Conservation (phyloP, 2,329 filamentous ascomycete genomes). For the Graphilbum sp. region DNA sequence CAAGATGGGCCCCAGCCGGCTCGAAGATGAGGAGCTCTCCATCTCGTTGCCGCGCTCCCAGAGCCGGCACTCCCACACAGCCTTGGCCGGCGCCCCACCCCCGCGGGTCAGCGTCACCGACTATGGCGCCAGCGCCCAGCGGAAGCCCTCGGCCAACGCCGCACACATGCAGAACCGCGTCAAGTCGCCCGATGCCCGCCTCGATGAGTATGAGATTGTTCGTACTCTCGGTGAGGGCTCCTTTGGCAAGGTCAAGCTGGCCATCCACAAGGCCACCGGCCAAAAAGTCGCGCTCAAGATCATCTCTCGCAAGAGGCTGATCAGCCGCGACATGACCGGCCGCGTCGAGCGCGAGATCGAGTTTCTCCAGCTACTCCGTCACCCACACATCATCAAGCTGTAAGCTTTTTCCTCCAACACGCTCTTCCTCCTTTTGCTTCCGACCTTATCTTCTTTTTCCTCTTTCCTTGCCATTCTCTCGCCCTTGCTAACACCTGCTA, state of each 20-base stretch:
- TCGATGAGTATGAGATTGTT: slow-evolving; percentile 75
- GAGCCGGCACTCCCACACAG: slow-evolving; percentile 30
- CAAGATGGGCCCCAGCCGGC: slow-evolving; percentile 36
- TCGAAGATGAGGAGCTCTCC: slow-evolving; percentile 71
- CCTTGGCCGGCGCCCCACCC: slow-evolving; percentile 8
- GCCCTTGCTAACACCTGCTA: slow-evolving; percentile 19
- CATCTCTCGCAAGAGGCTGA: slow-evolving; percentile 87
- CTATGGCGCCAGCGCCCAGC: slow-evolving; percentile 14
- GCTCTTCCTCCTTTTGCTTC: too few species aligned
- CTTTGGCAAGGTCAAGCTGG: slow-evolving; percentile 97
- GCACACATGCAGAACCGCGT: slow-evolving; percentile 9
- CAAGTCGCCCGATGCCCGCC: slow-evolving; percentile 18
- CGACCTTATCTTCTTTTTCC: slow-evolving; percentile 9
- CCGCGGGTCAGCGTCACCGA: slow-evolving; percentile 21
- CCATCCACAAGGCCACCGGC: slow-evolving; percentile 77
- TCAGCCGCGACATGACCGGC: slow-evolving; percentile 95
- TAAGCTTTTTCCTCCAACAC: too few species aligned
- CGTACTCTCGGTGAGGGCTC: slow-evolving; percentile 89
- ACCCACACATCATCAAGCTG: slow-evolving; percentile 98
- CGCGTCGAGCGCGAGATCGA: slow-evolving; percentile 96
- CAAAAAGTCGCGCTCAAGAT: slow-evolving; percentile 98
- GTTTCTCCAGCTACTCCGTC: slow-evolving; percentile 85
- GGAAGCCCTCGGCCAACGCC: neutral
- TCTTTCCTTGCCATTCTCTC: slow-evolving; percentile 8
- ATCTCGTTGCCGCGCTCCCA: slow-evolving; percentile 54